Evolutionary conservation across 1,139 yeast genomes (phyloP), one percentile per base, ranked within the genome.

Genomic region (Taiozyma onychis): DNA sequence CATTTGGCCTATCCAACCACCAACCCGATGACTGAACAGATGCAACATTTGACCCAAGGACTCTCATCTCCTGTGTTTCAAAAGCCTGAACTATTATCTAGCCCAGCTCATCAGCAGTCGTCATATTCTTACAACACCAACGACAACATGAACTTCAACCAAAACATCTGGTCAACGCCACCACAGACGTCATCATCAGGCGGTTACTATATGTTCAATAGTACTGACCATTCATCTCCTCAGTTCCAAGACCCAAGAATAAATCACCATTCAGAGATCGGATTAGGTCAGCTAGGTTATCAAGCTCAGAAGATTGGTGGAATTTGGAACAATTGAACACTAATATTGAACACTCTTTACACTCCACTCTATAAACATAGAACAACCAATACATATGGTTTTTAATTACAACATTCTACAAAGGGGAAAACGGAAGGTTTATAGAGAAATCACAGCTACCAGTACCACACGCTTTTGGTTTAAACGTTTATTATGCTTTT

Each of bases 161-260:
- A 52, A 39, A 49, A 52, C 28, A 52, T 52, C 26, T 52, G 55
- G 55, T 22, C 43, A 26, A 21, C 48, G 8, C 39, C 50, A 13
- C 44, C 54, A 8, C 44, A 51, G 18, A 24, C 49, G 9, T 42
- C 41, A 37, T 37, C 41, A 1, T 37, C 41, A 7, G 41, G 41
- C 2, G 11, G 22, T 18, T 37, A 37, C 24, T 37, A 16, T 9
- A 18, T 21, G 24, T 18, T 13, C 14, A 37, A n/a, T 18, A 10
- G 18, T n/a, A 32, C 35, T 9, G 35, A 32, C 16, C 14, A 32
- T 32, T 32, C 35, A 32, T 32, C 35, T 14, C 35, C 35, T n/a
- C 35, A 32, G 14, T n/a, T 14, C 4, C 35, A 32, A 6, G 35
- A 32, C 14, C 35, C 35, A n/a, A 32, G 35, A 32, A 32, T 32